These are phyloP conservation scores for Fusarium scirpi DNA, from an alignment of 2,329 filamentous ascomycete species.

Conservation along the genomic window DNA sequence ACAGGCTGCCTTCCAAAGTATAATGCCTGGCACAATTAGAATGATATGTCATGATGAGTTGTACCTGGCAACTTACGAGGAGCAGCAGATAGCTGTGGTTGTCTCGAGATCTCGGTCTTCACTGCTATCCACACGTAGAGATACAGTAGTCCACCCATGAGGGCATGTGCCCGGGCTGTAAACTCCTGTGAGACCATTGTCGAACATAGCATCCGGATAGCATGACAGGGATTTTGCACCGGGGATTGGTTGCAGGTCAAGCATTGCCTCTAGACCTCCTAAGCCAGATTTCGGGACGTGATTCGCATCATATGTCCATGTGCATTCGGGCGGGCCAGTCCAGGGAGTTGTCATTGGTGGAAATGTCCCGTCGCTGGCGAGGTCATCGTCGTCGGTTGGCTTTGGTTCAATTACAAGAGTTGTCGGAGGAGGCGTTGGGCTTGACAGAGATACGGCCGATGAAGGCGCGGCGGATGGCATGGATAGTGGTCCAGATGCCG, in stretches of 20 bases:
- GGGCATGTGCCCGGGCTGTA: slow-evolving; percentile 57
- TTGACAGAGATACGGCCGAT: slow-evolving; percentile 25
- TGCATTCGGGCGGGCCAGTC: slow-evolving; percentile 53
- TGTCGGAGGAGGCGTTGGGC: slow-evolving; percentile 32
- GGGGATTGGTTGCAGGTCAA: slow-evolving; percentile 54
- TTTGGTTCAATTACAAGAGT: slow-evolving; percentile 26
- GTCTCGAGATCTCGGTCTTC: slow-evolving; percentile 47
- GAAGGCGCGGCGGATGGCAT: slow-evolving; percentile 36
- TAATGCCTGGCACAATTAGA: slow-evolving; percentile 51
- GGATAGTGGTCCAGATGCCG: slow-evolving; percentile 11
- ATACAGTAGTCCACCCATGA: slow-evolving; percentile 56
- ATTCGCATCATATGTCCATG: slow-evolving; percentile 55
- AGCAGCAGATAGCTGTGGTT: slow-evolving; percentile 57
- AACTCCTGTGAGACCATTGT: slow-evolving; percentile 52
- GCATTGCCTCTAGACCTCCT: slow-evolving; percentile 51
- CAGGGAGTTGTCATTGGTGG: slow-evolving; percentile 56
- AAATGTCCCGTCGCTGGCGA: slow-evolving; percentile 42
- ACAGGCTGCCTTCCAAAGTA: slow-evolving; percentile 50
- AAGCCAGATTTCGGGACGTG: slow-evolving; percentile 40
- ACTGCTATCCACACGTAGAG: slow-evolving; percentile 49
- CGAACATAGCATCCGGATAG: slow-evolving; percentile 57
- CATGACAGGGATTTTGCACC: slow-evolving; percentile 55
- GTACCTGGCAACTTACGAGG: slow-evolving; percentile 52
- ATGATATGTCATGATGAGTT: neutral
- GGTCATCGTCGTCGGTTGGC: slow-evolving; percentile 37